These are phyloP conservation scores for Kondoa malvinella DNA, from an alignment of 768 basidiomycete species.

Conservation along the genomic window DNA sequence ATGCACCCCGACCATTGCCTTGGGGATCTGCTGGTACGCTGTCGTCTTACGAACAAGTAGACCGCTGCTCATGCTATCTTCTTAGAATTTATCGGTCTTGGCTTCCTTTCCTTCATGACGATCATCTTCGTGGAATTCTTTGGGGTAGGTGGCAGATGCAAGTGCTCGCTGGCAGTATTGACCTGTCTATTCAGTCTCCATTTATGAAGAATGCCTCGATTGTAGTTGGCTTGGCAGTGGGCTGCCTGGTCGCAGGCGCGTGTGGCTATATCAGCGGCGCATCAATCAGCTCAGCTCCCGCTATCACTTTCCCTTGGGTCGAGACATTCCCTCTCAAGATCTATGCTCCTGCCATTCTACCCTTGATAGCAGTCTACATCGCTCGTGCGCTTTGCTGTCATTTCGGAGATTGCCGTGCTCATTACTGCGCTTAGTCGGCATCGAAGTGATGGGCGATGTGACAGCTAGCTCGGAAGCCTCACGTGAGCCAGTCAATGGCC, in stretches of 20 bases:
- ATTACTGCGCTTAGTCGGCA: no score
- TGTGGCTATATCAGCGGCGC: slow-evolving; percentile 57
- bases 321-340: slow-evolving; percentile 58
- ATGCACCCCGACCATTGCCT: slow-evolving; percentile 51
- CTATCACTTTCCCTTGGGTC: slow-evolving; percentile 48
- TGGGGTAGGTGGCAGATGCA: no score
- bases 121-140: slow-evolving; percentile 67
- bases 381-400: no score
- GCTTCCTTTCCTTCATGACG: slow-evolving; percentile 60
- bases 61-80: no score
- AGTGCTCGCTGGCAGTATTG: no score
- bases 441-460: slow-evolving; percentile 56
- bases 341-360: slow-evolving; percentile 52
- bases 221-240: slow-evolving; percentile 24
- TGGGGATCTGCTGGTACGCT: slow-evolving; percentile 71
- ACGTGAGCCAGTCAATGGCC: slow-evolving; percentile 51
- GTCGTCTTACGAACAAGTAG: no score
- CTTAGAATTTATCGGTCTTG: slow-evolving; percentile 74
- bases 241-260: slow-evolving; percentile 55
- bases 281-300: slow-evolving; percentile 50
- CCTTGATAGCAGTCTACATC: slow-evolving; percentile 50
- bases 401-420: no score
- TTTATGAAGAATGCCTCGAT: slow-evolving; percentile 52
- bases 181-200: slow-evolving; percentile 37
- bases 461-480: slow-evolving; percentile 47